Evolutionary conservation across 305 asterid genomes (phyloP).

Genomic region (Fraxinus velutina): DNA sequence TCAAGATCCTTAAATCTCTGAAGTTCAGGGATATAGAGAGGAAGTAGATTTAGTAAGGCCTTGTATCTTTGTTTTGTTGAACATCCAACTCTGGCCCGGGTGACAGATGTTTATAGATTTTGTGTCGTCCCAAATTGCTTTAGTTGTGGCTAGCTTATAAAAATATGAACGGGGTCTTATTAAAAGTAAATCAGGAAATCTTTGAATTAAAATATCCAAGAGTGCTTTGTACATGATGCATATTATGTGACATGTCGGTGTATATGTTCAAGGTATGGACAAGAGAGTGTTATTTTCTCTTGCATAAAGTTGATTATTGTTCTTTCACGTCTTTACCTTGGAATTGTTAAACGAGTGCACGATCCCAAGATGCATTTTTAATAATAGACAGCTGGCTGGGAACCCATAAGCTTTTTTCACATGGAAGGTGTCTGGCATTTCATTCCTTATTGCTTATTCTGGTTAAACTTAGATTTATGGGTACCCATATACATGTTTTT

Average conservation of each 20-base stretch:
- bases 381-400: background rate
- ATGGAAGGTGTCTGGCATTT: background rate
- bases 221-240: background rate
- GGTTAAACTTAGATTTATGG: background rate
- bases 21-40: background rate
- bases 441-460: background rate
- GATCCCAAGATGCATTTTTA: background rate
- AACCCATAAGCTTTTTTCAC: background rate
- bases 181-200: background rate
- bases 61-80: background rate
- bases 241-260: background rate
- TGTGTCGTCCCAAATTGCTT: background rate
- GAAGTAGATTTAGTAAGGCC: background rate
- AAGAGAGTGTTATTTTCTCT: background rate
- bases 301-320: background rate
- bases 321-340: background rate
- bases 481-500: background rate
- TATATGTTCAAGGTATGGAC: background rate
- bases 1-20: slow-evolving; percentile 28
- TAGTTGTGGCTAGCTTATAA: background rate
- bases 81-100: background rate
- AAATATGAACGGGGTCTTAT: background rate
- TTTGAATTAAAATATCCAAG: background rate
- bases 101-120: background rate
- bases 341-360: background rate